Conservation (phyloP, 2,329 filamentous ascomycete species). For the Trichoderma guizhouense region DNA sequence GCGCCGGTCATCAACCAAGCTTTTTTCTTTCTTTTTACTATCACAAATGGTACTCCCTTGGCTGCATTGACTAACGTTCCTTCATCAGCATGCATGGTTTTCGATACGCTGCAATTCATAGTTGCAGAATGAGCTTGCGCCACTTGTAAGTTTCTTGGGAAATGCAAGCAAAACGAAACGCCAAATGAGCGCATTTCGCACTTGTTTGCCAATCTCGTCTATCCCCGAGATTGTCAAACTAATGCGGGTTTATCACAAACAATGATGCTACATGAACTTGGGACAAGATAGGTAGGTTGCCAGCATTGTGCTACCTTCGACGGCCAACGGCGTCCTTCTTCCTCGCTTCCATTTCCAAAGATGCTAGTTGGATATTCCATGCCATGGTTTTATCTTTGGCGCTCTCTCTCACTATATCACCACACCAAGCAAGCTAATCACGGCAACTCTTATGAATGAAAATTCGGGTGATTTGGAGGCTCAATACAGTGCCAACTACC, state of each 20-base stretch:
- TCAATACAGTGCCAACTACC: neutral
- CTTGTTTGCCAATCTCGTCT: neutral
- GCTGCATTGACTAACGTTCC: neutral
- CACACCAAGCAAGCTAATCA: neutral
- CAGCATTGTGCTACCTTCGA: neutral
- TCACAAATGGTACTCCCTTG: neutral
- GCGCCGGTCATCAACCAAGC: neutral
- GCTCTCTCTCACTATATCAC: neutral
- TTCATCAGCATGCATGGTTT: neutral
- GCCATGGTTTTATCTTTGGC: neutral
- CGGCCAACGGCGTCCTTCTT: neutral
- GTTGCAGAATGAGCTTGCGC: no score
- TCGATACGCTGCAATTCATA: no score
- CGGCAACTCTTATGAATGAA: neutral
- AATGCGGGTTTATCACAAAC: constrained; percentile 8
- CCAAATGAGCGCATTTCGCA: neutral
- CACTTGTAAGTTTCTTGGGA: neutral
- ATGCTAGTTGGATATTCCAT: neutral
- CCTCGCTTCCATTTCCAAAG: neutral
- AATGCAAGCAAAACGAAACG: neutral
- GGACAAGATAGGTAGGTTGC: neutral
- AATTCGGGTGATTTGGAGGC: neutral
- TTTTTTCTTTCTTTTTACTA: neutral
- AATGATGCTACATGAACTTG: neutral
- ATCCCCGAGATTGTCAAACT: neutral